These are phyloP conservation scores for Punica granatum DNA, from an alignment of 345 rosid genomes.

Conservation along the genomic window DNA sequence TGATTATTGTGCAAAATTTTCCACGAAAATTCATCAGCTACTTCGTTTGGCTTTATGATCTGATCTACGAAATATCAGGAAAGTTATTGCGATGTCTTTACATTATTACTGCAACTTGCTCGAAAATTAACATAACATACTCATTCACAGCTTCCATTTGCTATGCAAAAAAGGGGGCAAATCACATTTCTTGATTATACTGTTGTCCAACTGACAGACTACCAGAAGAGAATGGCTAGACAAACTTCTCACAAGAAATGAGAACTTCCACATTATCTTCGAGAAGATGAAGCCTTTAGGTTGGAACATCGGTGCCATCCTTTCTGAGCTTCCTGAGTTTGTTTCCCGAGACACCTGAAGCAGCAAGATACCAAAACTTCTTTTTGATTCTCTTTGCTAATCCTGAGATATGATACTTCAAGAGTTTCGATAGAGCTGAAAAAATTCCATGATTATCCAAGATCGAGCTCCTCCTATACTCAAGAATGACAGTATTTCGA, in stretches of 20 bases:
- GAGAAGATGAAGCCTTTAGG: constrained; percentile 15
- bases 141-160: too few relatives aligned
- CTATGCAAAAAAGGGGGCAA: too few relatives aligned
- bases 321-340: constrained; percentile 6
- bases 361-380: constrained; percentile 21
- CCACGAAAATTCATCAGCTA: too few relatives aligned
- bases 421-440: constrained; percentile 35
- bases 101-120: too few relatives aligned
- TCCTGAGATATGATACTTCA: constrained; percentile 22
- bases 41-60: too few relatives aligned
- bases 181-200: too few relatives aligned
- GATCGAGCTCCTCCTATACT: constrained; percentile 45
- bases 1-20: too few relatives aligned
- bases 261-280: not conserved
- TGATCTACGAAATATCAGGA: too few relatives aligned
- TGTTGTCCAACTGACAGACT: too few relatives aligned
- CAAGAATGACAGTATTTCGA: constrained; percentile 73
- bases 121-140: too few relatives aligned
- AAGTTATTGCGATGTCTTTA: too few relatives aligned
- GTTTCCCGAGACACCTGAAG: constrained; percentile 12
- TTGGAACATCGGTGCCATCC: constrained; percentile 27
- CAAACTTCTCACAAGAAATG: constrained; percentile 33
- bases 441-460: constrained; percentile 40
- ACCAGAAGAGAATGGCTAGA: too few relatives aligned
- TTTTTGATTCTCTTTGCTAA: constrained; percentile 18